A percentile compares a stretch with the other conserved stretches of the same genome.
phyloP scores from a whole-genome alignment of 371 early-diverging fungal species.

The Mortierella sp. region DNA sequence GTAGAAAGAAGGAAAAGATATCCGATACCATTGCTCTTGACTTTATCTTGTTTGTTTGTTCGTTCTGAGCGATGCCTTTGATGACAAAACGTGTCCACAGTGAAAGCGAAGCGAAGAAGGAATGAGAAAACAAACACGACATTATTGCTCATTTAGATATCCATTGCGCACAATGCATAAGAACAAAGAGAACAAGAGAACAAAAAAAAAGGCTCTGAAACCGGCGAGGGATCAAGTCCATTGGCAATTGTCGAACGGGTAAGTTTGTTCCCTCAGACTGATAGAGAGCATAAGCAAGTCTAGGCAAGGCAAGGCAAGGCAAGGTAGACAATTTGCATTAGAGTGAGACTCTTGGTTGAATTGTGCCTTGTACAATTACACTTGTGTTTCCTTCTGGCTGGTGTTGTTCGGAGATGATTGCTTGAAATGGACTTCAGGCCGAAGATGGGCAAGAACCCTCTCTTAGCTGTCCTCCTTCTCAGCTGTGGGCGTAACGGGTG shows the following conservation, averaged over 20 bases:
- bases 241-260: too few relatives aligned
- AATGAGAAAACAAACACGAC: neutral
- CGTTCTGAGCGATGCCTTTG: neutral
- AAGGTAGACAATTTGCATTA: neutral
- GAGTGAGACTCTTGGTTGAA: neutral
- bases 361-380: neutral
- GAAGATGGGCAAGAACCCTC: neutral
- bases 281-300: neutral
- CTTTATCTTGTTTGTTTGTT: neutral
- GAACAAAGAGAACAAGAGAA: neutral
- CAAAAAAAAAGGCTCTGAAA: neutral
- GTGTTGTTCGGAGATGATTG: constrained; percentile 9
- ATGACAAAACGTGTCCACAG: neutral
- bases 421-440: constrained; percentile 13
- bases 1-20: too few relatives aligned
- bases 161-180: neutral
- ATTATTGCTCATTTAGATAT: neutral
- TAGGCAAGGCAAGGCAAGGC: neutral
- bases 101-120: neutral
- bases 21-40: neutral
- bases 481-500: neutral
- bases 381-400: neutral
- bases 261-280: too few relatives aligned
- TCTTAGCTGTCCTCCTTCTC: neutral
- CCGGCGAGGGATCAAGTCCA: neutral